These are phyloP conservation scores for Fusarium sublunatum DNA, from an alignment of 2,329 filamentous ascomycete species.

Conservation along the genomic window DNA sequence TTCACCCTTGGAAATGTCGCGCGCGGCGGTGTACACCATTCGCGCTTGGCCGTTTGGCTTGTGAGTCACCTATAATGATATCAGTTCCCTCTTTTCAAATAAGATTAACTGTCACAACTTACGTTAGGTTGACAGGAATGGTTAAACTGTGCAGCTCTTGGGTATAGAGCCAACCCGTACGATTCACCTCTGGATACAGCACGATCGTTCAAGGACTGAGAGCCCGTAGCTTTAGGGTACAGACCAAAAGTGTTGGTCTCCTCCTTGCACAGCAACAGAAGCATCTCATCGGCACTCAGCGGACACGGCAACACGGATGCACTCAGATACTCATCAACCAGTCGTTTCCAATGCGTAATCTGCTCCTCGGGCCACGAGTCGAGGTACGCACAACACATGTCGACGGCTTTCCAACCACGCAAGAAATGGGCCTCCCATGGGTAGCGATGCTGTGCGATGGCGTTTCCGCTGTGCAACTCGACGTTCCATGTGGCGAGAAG, in stretches of 20 bases:
- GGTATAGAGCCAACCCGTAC: constrained; percentile 44
- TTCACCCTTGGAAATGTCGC: constrained; percentile 41
- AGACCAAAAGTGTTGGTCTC: constrained; percentile 49
- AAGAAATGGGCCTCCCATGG: constrained; percentile 35
- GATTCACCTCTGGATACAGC: constrained; percentile 37
- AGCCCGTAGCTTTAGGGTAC: constrained; percentile 42
- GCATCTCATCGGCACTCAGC: constrained; percentile 34
- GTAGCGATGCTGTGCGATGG: neutral
- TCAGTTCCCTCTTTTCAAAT: neutral
- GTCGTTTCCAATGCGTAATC: constrained; percentile 42
- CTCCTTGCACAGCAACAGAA: constrained; percentile 45
- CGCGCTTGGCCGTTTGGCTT: constrained; percentile 39
- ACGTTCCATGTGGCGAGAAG: constrained; percentile 43
- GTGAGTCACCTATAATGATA: constrained; percentile 37
- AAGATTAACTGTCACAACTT: constrained; percentile 3
- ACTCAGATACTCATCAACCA: constrained; percentile 41
- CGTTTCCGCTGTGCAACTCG: constrained; percentile 22
- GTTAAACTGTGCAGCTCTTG: constrained; percentile 47
- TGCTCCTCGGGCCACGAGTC: constrained; percentile 46
- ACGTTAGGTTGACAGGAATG: constrained; percentile 48
- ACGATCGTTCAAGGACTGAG: constrained; percentile 22
- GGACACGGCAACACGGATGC: constrained; percentile 25
- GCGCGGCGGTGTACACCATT: constrained; percentile 45
- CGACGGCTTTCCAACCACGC: constrained; percentile 43
- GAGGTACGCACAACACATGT: constrained; percentile 46